Evolutionary conservation across 208 protist species (phyloP).

Genomic region (Crithidia sp.): DNA sequence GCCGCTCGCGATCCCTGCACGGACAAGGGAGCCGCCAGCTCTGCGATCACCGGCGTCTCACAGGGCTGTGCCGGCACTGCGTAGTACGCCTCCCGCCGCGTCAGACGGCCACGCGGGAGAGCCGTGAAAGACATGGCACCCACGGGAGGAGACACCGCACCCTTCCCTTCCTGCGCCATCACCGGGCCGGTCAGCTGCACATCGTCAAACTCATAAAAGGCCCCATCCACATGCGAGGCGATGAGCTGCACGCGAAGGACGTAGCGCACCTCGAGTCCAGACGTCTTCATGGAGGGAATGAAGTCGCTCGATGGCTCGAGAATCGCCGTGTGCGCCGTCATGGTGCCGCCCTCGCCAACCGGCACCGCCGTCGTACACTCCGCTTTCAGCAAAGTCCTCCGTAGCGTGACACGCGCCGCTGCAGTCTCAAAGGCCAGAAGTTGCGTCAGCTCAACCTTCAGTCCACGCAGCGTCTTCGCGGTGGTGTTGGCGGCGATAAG

Average conservation of each 20-base stretch:
- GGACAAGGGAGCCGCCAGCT: not conserved
- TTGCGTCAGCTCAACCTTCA: slow-evolving; percentile 27
- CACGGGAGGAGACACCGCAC: slow-evolving; percentile 4
- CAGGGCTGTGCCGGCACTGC: slow-evolving; percentile 20
- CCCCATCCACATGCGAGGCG: not conserved
- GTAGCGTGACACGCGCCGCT: slow-evolving; percentile 23
- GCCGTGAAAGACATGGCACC: slow-evolving; percentile 30
- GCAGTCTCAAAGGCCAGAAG: slow-evolving; percentile 26
- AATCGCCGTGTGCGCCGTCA: not conserved
- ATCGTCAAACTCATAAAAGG: slow-evolving; percentile 28
- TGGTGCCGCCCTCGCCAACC: slow-evolving; percentile 4
- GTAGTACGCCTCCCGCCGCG: slow-evolving; percentile 35
- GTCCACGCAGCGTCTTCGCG: slow-evolving; percentile 8
- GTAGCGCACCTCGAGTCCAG: slow-evolving; percentile 34
- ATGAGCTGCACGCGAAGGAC: slow-evolving; percentile 28
- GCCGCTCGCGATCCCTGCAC: not conserved
- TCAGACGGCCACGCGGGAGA: slow-evolving; percentile 31
- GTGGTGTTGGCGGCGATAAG: slow-evolving; percentile 27
- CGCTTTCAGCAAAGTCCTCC: slow-evolving; percentile 1
- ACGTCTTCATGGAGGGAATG: slow-evolving; percentile 32
- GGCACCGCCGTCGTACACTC: not conserved
- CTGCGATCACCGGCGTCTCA: slow-evolving; percentile 9
- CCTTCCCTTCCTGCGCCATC: not conserved
- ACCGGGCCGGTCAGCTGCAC: slow-evolving; percentile 13
- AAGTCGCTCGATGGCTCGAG: slow-evolving; percentile 1